Conservation (phyloP, 257 asterid species). For the Penstemon newberryi region DNA sequence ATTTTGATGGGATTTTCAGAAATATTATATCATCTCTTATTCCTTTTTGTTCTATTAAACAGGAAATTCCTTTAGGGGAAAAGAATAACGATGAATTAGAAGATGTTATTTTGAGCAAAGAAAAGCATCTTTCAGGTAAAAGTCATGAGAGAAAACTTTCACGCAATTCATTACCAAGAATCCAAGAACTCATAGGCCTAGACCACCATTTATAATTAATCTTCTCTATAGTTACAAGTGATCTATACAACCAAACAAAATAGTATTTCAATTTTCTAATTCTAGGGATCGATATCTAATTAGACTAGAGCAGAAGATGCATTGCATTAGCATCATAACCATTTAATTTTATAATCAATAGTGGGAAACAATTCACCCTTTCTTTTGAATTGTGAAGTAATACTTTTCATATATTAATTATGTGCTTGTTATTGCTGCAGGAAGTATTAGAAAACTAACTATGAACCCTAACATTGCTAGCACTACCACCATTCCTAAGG, state of each 20-base stretch:
- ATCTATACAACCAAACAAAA: no score
- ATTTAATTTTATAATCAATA: no score
- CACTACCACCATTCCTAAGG: conserved; percentile 46
- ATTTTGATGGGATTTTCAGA: neutral
- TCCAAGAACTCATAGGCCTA: conserved; percentile 49
- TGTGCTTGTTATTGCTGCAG: conserved; percentile 41
- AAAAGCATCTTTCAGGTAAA: conserved; percentile 44
- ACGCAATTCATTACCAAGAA: conserved; percentile 47
- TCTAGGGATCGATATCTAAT: no score
- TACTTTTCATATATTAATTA: neutral
- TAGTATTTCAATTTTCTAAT: no score
- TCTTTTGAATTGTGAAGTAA: neutral
- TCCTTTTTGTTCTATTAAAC: neutral
- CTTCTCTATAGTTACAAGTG: neutral
- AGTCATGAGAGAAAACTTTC: conserved; percentile 28
- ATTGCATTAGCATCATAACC: no score
- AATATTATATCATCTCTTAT: neutral
- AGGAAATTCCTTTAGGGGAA: conserved; percentile 25
- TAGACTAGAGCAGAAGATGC: no score
- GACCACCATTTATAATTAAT: neutral
- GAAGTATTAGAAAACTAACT: conserved; percentile 55
- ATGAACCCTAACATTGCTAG: conserved; percentile 33
- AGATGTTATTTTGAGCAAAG: conserved; percentile 28
- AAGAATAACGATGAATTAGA: conserved; percentile 22
- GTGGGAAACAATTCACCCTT: neutral